A percentile compares a stretch with the other conserved stretches of the same genome.
phyloP scores from a whole-genome alignment of 176 grass and related monocot genomes.

The Guadua angustifolia region DNA sequence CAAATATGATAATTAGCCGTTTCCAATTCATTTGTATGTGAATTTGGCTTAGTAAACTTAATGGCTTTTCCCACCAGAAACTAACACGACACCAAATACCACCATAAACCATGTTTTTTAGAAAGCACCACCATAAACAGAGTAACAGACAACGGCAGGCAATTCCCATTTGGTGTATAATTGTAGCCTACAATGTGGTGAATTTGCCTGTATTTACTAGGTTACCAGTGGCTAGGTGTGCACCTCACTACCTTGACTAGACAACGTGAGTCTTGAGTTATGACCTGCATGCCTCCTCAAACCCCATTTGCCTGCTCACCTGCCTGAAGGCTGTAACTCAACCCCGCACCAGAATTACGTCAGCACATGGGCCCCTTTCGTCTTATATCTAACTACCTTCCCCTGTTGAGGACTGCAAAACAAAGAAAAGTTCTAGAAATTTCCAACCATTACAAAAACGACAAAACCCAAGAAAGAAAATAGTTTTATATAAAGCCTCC shows the following conservation, averaged over 20 bases:
- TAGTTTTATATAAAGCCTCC: background rate
- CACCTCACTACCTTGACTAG: background rate
- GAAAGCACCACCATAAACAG: background rate
- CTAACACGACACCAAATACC: background rate
- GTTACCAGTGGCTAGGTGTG: slow-evolving; percentile 6
- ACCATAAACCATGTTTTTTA: background rate
- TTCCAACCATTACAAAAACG: background rate
- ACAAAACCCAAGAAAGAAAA: background rate
- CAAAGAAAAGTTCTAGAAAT: slow-evolving; percentile 15
- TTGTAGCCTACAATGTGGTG: slow-evolving; percentile 10
- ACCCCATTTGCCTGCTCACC: background rate
- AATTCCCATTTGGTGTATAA: background rate
- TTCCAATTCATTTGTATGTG: background rate
- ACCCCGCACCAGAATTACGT: slow-evolving; percentile 5
- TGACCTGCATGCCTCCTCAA: slow-evolving; percentile 7
- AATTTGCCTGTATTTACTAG: slow-evolving; percentile 10
- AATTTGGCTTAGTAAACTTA: background rate
- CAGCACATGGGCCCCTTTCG: background rate
- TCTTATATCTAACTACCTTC: background rate
- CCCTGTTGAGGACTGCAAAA: background rate
- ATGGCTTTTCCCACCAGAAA: background rate
- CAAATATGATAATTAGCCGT: background rate
- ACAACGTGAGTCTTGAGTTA: background rate
- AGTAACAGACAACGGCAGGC: background rate
- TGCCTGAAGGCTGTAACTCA: background rate